Base-by-base conservation (phyloP, 2,329 filamentous ascomycete species). In the Colletotrichum falcatum region DNA sequence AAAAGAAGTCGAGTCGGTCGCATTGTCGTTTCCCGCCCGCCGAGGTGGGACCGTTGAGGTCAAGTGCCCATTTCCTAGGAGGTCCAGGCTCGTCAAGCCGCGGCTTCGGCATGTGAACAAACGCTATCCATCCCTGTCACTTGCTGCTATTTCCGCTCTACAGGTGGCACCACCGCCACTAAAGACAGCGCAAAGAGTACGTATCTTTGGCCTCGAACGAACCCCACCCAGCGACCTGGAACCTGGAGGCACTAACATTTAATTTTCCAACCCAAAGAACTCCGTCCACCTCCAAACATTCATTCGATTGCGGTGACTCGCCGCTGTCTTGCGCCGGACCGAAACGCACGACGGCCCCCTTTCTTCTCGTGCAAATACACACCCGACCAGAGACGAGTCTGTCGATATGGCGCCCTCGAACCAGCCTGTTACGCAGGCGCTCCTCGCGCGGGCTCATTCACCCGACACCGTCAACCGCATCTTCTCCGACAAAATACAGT, bases 401-500 rank as follows among this genome's bases (percentile, higher is more conserved):
- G 18, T 23, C 55, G 28, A 48, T 9, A 85, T 84, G 82, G 76
- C 81, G 5, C 74, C 73, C 44, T 58, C 76, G 26, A 74, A 73
- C 3, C 81, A 83, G 62, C 77, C 81, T 54, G 77, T 88, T 12
- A 90, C 89, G 0, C 86, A 90, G 73, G 82, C 86, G 9, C 89
- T 98, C 61, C 91, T 98, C 63, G 82, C 87, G 7, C 91, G 93
- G 76, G 94, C 94, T 12, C 94, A 97, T 81, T 91, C 93, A 2
- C 91, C 94, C 33, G 87, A 92, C 73, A 90, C 88, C 67, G 89
- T 91, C 65, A 83, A 85, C 42, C 87, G 90, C 64, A 93, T 97
- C 80, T 95, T 92, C 85, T 86, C 87, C 72, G 93, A 97, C 73
- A 94, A 94, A 81, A 89, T 97, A 79, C 90, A 94, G 76, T 91